Conservation (phyloP, 2,329 filamentous ascomycete species). For the Alternaria brassicicola region DNA sequence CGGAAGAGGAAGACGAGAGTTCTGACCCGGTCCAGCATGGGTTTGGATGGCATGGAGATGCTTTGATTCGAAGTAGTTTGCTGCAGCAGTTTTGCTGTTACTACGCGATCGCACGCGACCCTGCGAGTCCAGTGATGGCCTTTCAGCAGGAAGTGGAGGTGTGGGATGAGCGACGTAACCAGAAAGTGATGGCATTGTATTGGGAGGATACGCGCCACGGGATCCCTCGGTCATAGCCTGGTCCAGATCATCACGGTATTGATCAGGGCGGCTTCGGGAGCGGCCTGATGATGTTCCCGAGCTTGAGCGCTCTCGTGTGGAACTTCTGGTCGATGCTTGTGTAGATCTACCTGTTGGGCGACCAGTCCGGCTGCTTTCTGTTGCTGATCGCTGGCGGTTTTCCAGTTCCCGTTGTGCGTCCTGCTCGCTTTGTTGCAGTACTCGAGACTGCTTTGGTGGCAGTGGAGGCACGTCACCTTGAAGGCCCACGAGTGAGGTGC, state of each 20-base stretch:
- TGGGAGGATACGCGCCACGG: conserved; percentile 39
- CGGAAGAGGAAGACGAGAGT: conserved; percentile 34
- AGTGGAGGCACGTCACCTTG: conserved; percentile 34
- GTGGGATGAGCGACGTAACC: conserved; percentile 41
- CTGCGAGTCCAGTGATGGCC: conserved; percentile 36
- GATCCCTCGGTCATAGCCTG: conserved; percentile 57
- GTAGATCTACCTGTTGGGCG: conserved; percentile 45
- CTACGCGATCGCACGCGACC: conserved; percentile 43
- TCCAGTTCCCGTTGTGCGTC: conserved; percentile 44
- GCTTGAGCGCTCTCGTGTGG: conserved; percentile 59
- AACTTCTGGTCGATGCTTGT: conserved; percentile 48
- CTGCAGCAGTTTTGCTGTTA: conserved; percentile 44
- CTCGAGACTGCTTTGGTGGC: conserved; percentile 40
- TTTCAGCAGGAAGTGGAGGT: conserved; percentile 36
- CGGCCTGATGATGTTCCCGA: conserved; percentile 60
- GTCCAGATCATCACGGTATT: conserved; percentile 60
- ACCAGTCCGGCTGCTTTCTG: conserved; percentile 42
- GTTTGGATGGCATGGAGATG: conserved; percentile 48
- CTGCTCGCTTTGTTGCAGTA: conserved; percentile 44
- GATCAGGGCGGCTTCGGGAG: conserved; percentile 59
- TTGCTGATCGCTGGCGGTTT: conserved; percentile 40
- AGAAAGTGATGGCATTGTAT: conserved; percentile 43
- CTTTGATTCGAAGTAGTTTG: conserved; percentile 46
- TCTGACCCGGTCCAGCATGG: conserved; percentile 25
- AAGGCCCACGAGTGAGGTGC: conserved; percentile 38